Conservation (phyloP, 2,329 filamentous ascomycete genomes). For the Tympanopsis confertula region DNA sequence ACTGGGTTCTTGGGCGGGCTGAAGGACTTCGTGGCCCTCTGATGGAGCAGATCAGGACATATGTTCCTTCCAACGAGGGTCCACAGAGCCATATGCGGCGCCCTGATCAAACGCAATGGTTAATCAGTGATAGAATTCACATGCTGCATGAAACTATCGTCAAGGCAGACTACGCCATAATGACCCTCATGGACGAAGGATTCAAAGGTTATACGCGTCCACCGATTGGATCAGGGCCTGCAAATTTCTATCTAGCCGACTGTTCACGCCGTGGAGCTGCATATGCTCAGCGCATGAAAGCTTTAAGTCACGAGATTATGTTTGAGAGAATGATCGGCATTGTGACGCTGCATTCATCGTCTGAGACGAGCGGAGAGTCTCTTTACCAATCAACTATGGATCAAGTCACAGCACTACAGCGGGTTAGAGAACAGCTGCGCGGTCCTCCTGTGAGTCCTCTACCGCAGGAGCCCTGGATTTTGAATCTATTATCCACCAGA, state of each 20-base stretch:
- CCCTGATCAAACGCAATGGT: not conserved
- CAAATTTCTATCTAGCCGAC: too few species aligned
- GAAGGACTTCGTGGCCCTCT: not conserved
- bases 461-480: not conserved
- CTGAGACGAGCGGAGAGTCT: not conserved
- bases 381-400: not conserved
- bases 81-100: too few species aligned
- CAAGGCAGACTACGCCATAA: slow-evolving; percentile 10
- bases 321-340: too few species aligned
- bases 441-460: slow-evolving; percentile 1
- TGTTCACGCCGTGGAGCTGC: not conserved
- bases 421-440: slow-evolving; percentile 1
- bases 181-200: slow-evolving; percentile 12
- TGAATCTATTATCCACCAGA: too few species aligned
- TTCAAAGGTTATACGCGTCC: slow-evolving; percentile 8
- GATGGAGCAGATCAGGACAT: not conserved
- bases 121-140: not conserved
- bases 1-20: not conserved
- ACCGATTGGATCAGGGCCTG: too few species aligned
- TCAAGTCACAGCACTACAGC: slow-evolving; percentile 3
- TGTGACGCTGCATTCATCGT: too few species aligned
- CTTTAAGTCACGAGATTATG: not conserved
- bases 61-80: too few species aligned
- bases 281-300: not conserved
- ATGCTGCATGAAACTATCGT: not conserved